Base-by-base conservation (phyloP, 345 rosid genomes). In the Leavenworthia alabamica region DNA sequence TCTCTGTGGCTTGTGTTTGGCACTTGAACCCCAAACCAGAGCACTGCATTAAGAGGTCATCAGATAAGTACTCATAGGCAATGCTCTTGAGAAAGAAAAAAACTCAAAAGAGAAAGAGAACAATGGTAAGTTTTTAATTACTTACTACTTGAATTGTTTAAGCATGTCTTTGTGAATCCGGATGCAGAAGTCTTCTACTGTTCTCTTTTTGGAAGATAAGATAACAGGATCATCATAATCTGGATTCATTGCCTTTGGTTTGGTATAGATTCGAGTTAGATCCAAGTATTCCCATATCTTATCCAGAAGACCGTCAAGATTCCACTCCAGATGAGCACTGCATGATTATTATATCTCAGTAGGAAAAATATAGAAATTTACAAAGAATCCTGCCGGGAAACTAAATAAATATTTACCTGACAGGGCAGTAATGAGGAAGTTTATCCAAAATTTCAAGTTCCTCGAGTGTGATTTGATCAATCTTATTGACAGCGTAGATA, bases 251-350 rank as follows among this genome's bases (percentile, higher is more conserved):
- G 95, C 98, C 70, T 92, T 92, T 7, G 95, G 98, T 68, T 89
- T 92, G 6, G 98, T 92, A 75, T 84, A 88, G 68, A 92, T 92
- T 60, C 95, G 85, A 76, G 98, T 92, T 41, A 92, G 69, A 65
- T 72, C n/a, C 50, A 92, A 85, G 80, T 92, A 89, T 67, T 92
- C 98, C 96, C 96, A 92, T 71, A 92, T 73, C 80, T 82, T 89
- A 17, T 92, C 95, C 44, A 89, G 78, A 69, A 92, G 81, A 37
- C 98, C 96, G 39, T 92, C 95, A 40, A 92, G 87, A 74, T 93
- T 93, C 99, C 99, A 93, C 71, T 93, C 97, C 64, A 93, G 78
- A 76, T 93, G 97, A 19, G 99, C 94, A 75, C 97, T 93, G 77
- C 51, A 32, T 4, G 60, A 48, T 27, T 54, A 48, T 22, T 24